phyloP scores from a whole-genome alignment of 2,329 filamentous ascomycete species.

The Trichophyton simii region DNA sequence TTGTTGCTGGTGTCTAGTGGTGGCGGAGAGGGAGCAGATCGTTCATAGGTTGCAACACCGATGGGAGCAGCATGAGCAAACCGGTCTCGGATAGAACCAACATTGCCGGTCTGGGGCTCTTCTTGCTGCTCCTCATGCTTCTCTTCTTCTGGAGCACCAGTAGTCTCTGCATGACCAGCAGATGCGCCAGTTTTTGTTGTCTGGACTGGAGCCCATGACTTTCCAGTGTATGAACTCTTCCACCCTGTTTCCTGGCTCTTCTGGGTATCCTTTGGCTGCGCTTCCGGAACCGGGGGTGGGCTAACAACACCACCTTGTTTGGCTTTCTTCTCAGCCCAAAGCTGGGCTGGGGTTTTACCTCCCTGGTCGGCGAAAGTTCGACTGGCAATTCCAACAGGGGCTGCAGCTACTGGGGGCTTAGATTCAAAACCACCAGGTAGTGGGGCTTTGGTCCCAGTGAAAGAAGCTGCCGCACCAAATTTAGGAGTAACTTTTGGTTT shows the following conservation, averaged over 20 bases:
- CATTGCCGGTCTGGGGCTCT: conserved; percentile 48
- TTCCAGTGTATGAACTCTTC: conserved; percentile 85
- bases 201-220: conserved; percentile 77
- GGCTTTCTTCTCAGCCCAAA: conserved; percentile 97
- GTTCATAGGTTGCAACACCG: conserved; percentile 33
- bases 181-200: conserved; percentile 59
- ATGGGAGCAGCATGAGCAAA: conserved; percentile 60
- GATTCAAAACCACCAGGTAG: conserved; percentile 56
- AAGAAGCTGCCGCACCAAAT: conserved; percentile 60
- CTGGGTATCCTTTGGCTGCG: conserved; percentile 53
- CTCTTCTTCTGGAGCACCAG: conserved; percentile 1
- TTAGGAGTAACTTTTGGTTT: conserved; percentile 93
- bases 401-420: conserved; percentile 45
- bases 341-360: conserved; percentile 89
- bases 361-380: conserved; percentile 88
- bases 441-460: conserved; percentile 81
- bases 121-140: conserved; percentile 20
- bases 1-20: conserved; percentile 56
- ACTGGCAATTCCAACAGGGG: conserved; percentile 64
- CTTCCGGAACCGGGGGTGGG: conserved; percentile 37
- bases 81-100: conserved; percentile 65
- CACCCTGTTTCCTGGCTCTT: conserved; percentile 49
- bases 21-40: conserved; percentile 42
- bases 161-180: conserved; percentile 25
- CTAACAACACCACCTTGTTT: conserved; percentile 54